A percentile compares a stretch with the other conserved stretches of the same genome.
These are phyloP conservation scores for Collybia nuda DNA, from an alignment of 768 basidiomycete species.

Conservation along the genomic window DNA sequence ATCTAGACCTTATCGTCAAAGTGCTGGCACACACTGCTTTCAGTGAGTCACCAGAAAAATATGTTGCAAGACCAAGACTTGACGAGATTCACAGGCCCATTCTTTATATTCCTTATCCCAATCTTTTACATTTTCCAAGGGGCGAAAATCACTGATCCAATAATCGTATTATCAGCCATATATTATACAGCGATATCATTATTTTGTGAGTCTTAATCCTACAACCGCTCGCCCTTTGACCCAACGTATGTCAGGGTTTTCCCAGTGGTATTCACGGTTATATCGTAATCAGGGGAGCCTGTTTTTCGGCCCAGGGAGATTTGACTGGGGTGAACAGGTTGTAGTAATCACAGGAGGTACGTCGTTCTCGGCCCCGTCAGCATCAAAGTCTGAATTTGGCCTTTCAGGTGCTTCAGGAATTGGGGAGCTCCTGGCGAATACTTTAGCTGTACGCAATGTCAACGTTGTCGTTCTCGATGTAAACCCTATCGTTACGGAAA, in stretches of 20 bases:
- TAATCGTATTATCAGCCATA: constrained; percentile 46
- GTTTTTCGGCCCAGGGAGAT: constrained; percentile 53
- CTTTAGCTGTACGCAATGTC: constrained; percentile 79
- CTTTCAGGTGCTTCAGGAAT: constrained; percentile 82
- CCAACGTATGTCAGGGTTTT: constrained; percentile 45
- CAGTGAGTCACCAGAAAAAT: constrained; percentile 46
- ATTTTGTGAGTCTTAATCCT: constrained; percentile 59
- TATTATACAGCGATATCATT: constrained; percentile 61
- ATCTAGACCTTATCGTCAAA: constrained; percentile 78
- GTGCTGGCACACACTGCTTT: constrained; percentile 77
- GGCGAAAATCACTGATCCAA: constrained; percentile 45
- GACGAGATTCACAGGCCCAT: constrained; percentile 58
- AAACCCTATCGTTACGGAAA: constrained; percentile 73
- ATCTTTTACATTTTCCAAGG: constrained; percentile 78
- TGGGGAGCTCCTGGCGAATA: constrained; percentile 85
- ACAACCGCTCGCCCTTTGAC: constrained; percentile 1
- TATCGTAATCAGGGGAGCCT: constrained; percentile 75
- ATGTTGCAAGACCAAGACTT: neutral
- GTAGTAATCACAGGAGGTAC: constrained; percentile 89
- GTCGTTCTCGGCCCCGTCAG: constrained; percentile 14
- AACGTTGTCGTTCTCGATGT: constrained; percentile 86
- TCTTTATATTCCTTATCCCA: constrained; percentile 81
- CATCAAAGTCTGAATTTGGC: too few species aligned
- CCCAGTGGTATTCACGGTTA: constrained; percentile 68
- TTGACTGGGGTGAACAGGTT: constrained; percentile 89